Conservation (phyloP, 129 eudicot species). For the Flaveria robusta region DNA sequence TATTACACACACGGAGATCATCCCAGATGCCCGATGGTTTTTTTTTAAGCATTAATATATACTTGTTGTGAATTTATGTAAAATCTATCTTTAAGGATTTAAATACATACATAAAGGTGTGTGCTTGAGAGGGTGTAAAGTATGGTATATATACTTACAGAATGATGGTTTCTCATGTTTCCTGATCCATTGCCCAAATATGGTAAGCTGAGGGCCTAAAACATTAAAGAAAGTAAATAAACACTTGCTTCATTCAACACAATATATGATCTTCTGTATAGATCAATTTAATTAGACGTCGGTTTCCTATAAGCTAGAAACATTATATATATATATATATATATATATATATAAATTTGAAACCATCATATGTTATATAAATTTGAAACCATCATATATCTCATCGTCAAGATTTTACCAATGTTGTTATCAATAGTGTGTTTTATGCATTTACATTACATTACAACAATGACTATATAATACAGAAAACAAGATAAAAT, state of each 20-base stretch:
- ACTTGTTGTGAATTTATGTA: neutral
- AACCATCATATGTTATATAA: neutral
- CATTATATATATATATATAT: neutral
- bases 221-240: slow-evolving; percentile 20
- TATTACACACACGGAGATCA: no score
- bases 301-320: neutral
- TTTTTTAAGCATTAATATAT: no score
- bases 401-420: neutral
- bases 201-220: slow-evolving; percentile 92
- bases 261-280: no score
- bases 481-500: neutral
- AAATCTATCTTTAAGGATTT: neutral
- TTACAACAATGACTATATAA: neutral
- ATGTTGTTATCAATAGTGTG: neutral
- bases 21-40: no score
- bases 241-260: neutral
- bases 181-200: slow-evolving; percentile 71
- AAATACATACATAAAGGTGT: neutral
- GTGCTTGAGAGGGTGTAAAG: neutral
- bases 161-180: slow-evolving; percentile 48
- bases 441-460: neutral
- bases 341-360: neutral
- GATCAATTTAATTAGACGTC: neutral
- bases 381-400: no score
- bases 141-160: slow-evolving; percentile 45